A percentile compares a stretch with the other conserved stretches of the same genome.
phyloP scores from a whole-genome alignment of 441 rosid genomes.

The Syzygium syzygioides region DNA sequence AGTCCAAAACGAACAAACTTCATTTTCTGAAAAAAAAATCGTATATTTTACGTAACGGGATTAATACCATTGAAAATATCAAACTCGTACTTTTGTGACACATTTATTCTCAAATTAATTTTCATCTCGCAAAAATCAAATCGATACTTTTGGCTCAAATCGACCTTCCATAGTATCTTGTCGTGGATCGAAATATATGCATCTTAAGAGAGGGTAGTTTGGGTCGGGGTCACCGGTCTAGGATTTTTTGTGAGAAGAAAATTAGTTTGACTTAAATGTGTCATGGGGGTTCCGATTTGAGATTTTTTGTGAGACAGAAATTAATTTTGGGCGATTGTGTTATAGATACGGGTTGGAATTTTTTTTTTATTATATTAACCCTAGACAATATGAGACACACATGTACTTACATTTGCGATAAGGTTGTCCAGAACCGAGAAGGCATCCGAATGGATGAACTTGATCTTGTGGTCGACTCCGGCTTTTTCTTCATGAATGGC shows the following conservation, averaged over 20 bases:
- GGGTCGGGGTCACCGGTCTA: not conserved
- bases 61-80: not conserved
- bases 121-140: not conserved
- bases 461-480: too few relatives aligned
- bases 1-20: not conserved
- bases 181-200: not conserved
- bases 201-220: not conserved
- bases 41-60: too few relatives aligned
- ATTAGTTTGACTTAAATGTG: too few relatives aligned
- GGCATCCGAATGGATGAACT: too few relatives aligned
- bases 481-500: too few relatives aligned
- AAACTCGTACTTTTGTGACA: not conserved
- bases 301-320: not conserved
- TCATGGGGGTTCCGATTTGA: accelerated
- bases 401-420: too few relatives aligned
- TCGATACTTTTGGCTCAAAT: not conserved
- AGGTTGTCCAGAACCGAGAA: too few relatives aligned
- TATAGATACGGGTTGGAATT: accelerated
- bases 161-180: not conserved
- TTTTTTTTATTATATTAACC: not conserved
- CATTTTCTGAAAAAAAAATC: not conserved
- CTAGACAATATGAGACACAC: too few relatives aligned
- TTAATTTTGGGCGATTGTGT: not conserved
- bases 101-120: not conserved
- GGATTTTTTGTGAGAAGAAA: not conserved